Base-by-base conservation (phyloP, 208 protist species). In the Leishmania tarentolae region DNA sequence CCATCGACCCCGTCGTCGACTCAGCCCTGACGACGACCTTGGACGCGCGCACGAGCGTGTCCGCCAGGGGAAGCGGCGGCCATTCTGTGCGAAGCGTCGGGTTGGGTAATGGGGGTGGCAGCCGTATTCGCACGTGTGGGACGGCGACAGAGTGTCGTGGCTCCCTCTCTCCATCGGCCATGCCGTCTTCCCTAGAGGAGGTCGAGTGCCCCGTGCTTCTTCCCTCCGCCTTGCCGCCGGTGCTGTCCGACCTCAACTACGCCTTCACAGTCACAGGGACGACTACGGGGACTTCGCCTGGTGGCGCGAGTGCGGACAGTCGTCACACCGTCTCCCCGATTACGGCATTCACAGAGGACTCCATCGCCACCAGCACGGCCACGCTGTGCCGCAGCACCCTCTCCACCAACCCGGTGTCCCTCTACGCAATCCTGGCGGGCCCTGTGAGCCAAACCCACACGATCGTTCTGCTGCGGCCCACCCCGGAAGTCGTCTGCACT, bases 211-310 rank as follows among this genome's bases (percentile, higher is more conserved):
- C 92, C 2, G 46, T 90, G 52, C 88, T 95, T 19, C 80, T 87
- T 19, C 88, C 92, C 50, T 84, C 87, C 17, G 69, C 83, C 13
- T 78, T 95, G 1, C 92, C 92, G 13, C 61, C 88, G 40, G 90
- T 95, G n/a, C 42, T 95, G 2, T 95, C 92, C 3, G 91, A 93
- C 65, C 72, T 86, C 28, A 95, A 95, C 70, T 91, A 91, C 79
- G 71, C 79, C 52, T 91, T 90, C 73, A 85, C 82, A 5, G 80
- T 76, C 0, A 76, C 71, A 19, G 4, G 47, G 63, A 31, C 8
- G 40, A 50, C 40, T 42, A 73, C 56, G 52, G 47, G 2, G 35
- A 24, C 57, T 21, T 40, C n/a, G n/a, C n/a, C 77, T 37, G 42
- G 24, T 1, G 31, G 31, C 46, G 76, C 59, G 8, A 42, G 24